phyloP scores from a whole-genome alignment of 768 basidiomycete genomes.

The Lyophyllum semitale region DNA sequence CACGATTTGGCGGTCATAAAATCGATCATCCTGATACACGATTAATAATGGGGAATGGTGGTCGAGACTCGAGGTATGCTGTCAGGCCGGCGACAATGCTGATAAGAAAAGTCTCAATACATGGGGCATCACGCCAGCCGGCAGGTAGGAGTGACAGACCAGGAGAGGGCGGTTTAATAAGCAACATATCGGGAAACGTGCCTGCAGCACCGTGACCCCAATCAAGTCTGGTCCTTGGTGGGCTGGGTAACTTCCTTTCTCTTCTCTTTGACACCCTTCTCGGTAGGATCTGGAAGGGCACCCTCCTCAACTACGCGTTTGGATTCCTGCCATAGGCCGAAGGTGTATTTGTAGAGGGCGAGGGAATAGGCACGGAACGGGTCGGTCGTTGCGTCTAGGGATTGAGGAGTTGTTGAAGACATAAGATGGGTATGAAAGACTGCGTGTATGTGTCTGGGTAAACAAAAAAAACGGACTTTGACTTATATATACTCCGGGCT shows the following conservation, averaged over 20 bases:
- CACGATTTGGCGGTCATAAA: neutral
- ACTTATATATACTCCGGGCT: constrained; percentile 12
- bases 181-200: neutral
- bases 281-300: constrained; percentile 2
- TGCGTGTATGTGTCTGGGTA: constrained; percentile 10
- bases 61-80: neutral
- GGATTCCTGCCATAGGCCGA: constrained; percentile 68
- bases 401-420: constrained; percentile 18
- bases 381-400: constrained; percentile 28
- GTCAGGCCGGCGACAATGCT: neutral
- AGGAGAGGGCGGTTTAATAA: neutral
- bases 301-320: constrained; percentile 56
- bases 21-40: neutral
- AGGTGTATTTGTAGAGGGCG: constrained; percentile 67
- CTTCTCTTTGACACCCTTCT: neutral
- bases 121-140: neutral
- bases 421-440: constrained; percentile 16
- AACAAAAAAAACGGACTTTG: constrained; percentile 8
- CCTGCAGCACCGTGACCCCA: neutral
- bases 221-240: neutral
- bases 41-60: neutral
- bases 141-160: neutral
- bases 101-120: neutral
- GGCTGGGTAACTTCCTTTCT: neutral
- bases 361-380: constrained; percentile 60